Evolutionary conservation across 2,329 filamentous ascomycete species (phyloP).

Genomic region (Fusarium nodosum): DNA sequence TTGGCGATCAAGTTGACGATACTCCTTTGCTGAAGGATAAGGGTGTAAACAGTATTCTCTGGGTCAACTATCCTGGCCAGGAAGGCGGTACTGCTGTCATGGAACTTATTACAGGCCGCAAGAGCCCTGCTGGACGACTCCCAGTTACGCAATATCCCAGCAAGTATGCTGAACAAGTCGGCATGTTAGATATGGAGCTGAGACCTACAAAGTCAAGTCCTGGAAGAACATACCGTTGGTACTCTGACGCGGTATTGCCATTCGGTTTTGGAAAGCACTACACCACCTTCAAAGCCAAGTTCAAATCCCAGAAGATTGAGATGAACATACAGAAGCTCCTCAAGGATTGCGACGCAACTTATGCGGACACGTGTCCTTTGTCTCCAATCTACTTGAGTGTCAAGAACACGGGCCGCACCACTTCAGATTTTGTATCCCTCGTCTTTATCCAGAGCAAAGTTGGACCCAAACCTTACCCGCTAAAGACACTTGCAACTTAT

Average conservation of each 20-base stretch:
- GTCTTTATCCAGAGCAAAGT: slow-evolving; percentile 14
- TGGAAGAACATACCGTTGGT: slow-evolving; percentile 21
- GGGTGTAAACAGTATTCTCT: slow-evolving; percentile 22
- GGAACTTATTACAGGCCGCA: background rate
- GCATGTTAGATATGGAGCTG: slow-evolving; percentile 8
- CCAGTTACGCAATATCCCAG: background rate
- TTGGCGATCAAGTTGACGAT: slow-evolving; percentile 3
- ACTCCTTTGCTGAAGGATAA: slow-evolving; percentile 8
- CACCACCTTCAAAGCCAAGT: slow-evolving; percentile 14
- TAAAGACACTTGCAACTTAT: slow-evolving; percentile 16
- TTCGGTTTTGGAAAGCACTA: slow-evolving; percentile 20
- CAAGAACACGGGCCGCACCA: background rate
- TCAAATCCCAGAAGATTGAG: background rate
- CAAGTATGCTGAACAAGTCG: slow-evolving; percentile 3
- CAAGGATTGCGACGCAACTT: background rate
- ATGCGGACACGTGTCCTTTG: background rate
- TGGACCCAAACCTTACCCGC: slow-evolving; percentile 11
- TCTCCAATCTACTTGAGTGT: background rate
- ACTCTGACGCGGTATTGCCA: background rate
- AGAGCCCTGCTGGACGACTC: background rate
- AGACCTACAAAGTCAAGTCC: slow-evolving; percentile 7
- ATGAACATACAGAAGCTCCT: slow-evolving; percentile 12
- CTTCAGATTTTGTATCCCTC: slow-evolving; percentile 4
- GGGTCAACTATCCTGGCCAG: slow-evolving; percentile 21
- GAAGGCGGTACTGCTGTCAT: slow-evolving; percentile 16